A percentile compares a stretch with the other conserved stretches of the same genome.
Evolutionary conservation across 305 asterid species (phyloP).

Genomic region (Plantago lanceolata): DNA sequence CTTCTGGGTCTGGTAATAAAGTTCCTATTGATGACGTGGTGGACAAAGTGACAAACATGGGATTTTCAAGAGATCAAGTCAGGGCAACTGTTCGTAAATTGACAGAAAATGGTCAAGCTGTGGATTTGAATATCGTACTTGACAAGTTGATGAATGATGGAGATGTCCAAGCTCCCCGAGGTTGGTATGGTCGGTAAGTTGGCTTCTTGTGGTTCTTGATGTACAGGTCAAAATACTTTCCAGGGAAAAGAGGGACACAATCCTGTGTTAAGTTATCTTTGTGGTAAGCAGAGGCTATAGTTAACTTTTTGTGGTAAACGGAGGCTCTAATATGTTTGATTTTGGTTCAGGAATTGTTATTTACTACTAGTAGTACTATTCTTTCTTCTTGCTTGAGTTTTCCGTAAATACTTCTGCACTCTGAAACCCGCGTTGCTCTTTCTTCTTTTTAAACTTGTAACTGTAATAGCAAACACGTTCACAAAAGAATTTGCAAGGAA

Average conservation of each 20-base stretch:
- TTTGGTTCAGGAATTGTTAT: background rate
- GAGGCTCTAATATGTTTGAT: background rate
- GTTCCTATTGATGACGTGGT: constrained; percentile 63
- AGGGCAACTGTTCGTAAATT: constrained; percentile 51
- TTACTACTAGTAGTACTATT: background rate
- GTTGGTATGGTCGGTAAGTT: constrained; percentile 45
- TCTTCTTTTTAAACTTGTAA: no score
- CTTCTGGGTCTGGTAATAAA: constrained; percentile 48
- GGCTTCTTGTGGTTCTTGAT: constrained; percentile 20
- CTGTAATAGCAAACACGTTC: no score
- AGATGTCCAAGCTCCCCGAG: constrained; percentile 44
- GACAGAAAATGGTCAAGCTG: constrained; percentile 61
- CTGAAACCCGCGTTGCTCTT: no score
- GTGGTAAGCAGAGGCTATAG: background rate
- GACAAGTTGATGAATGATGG: constrained; percentile 65
- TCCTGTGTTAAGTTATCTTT: background rate
- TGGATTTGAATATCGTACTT: constrained; percentile 56
- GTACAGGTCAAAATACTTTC: constrained; percentile 23
- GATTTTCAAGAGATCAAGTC: constrained; percentile 58
- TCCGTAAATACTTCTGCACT: background rate
- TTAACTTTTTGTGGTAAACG: background rate
- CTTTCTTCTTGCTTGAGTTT: background rate
- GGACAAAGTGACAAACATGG: constrained; percentile 59
- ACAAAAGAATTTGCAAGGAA: no score
- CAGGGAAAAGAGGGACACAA: background rate